Conservation (phyloP, 495 filamentous ascomycete species). For the Aspergillus mulundensis region DNA sequence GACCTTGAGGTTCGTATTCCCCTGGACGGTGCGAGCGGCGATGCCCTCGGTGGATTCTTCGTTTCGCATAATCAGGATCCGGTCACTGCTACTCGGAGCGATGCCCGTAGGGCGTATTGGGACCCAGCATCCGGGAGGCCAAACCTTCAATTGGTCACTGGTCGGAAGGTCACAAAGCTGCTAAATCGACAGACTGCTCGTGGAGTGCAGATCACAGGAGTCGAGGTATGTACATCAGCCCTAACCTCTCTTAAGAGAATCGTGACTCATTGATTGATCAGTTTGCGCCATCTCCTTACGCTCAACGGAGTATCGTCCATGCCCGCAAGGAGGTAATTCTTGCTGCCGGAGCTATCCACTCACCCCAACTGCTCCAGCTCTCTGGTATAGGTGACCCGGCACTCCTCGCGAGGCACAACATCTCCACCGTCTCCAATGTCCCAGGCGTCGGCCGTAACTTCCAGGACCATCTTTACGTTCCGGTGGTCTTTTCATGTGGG, state of each 20-base stretch:
- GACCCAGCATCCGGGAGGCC: background rate
- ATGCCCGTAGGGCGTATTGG: background rate
- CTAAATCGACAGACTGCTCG: background rate
- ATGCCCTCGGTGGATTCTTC: slow-evolving; percentile 5
- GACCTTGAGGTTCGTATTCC: background rate
- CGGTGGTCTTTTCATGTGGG: background rate
- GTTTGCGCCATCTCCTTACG: too few relatives aligned
- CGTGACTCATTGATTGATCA: too few relatives aligned
- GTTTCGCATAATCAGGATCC: slow-evolving; percentile 3
- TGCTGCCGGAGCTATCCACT: background rate
- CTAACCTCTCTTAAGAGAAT: too few relatives aligned
- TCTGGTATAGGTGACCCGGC: background rate
- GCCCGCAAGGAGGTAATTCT: background rate
- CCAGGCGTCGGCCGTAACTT: background rate
- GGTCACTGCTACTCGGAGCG: background rate
- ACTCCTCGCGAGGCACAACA: background rate
- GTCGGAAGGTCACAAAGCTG: too few relatives aligned
- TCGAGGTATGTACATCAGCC: slow-evolving; percentile 3
- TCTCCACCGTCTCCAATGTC: background rate
- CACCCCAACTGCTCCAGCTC: background rate
- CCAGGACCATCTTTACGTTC: background rate
- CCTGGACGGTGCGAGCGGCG: background rate
- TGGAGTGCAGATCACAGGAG: background rate
- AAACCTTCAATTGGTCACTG: background rate
- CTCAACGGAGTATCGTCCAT: background rate